Evolutionary conservation across 2,329 filamentous ascomycete species (phyloP).

Genomic region (Pseudogymnoascus sp.): DNA sequence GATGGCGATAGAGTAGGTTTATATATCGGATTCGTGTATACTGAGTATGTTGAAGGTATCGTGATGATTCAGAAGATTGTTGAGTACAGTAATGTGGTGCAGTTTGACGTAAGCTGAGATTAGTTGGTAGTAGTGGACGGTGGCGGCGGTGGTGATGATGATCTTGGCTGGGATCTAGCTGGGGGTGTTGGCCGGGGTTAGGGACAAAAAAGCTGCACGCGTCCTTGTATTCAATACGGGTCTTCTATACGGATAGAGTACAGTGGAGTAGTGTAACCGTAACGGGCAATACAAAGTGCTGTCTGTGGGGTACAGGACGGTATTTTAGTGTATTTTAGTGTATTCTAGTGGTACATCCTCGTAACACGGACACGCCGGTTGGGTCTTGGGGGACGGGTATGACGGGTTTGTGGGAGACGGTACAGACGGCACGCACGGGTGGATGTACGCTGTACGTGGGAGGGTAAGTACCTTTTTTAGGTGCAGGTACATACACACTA

Average conservation of each 20-base stretch:
- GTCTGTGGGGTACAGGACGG: neutral
- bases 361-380: neutral
- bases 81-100: neutral
- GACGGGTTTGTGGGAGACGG: neutral
- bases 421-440: neutral
- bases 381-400: neutral
- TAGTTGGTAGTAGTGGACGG: neutral
- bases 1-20: neutral
- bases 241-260: neutral
- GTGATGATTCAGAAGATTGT: neutral
- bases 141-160: neutral
- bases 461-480: neutral
- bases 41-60: neutral
- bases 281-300: neutral
- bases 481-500: neutral
- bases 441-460: neutral
- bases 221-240: neutral
- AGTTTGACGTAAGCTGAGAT: conserved; percentile 1
- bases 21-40: neutral
- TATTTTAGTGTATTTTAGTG: neutral
- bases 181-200: neutral
- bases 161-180: neutral
- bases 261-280: neutral
- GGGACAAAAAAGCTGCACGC: neutral
- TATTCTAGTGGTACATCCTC: neutral